Conservation (phyloP, 2,329 filamentous ascomycete genomes). For the Nigrospora osmanthi region DNA sequence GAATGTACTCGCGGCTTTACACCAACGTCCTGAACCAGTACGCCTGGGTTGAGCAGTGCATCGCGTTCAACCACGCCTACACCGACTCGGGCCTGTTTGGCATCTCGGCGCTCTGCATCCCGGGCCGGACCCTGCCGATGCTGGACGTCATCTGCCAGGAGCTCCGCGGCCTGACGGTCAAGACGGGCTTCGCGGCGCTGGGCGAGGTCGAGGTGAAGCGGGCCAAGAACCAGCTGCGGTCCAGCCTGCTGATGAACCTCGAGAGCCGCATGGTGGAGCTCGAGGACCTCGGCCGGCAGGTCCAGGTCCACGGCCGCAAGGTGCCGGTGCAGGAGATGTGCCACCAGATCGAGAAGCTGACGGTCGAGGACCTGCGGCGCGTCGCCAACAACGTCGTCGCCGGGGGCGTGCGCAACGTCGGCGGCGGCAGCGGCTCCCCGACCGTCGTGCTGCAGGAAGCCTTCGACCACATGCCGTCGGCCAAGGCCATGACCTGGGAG, state of each 20-base stretch:
- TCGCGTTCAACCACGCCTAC: constrained; percentile 96
- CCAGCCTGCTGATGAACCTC: constrained; percentile 89
- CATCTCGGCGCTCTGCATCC: constrained; percentile 79
- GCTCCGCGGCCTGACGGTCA: constrained; percentile 68
- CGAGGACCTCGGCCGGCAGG: constrained; percentile 88
- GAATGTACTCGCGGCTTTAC: constrained; percentile 97
- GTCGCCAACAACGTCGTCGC: constrained; percentile 75
- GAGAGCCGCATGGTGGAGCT: constrained; percentile 96
- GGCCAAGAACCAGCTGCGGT: constrained; percentile 94
- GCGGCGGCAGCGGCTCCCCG: constrained; percentile 75
- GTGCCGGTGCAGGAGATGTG: constrained; percentile 94
- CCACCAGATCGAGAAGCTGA: constrained; percentile 72
- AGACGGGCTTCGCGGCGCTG: constrained; percentile 66
- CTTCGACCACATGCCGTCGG: constrained; percentile 55
- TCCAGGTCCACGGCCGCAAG: constrained; percentile 93
- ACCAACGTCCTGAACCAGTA: constrained; percentile 97
- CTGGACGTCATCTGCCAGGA: constrained; percentile 94
- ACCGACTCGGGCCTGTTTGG: constrained; percentile 93
- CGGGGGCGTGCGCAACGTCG: constrained; percentile 67
- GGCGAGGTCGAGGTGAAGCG: constrained; percentile 73
- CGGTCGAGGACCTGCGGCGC: constrained; percentile 69
- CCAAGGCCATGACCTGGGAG: constrained; percentile 69
- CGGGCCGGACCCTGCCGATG: constrained; percentile 72
- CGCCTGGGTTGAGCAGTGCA: constrained; percentile 92
- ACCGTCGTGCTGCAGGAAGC: constrained; percentile 95